These are phyloP conservation scores for Phoma sp. DNA, from an alignment of 2,329 filamentous ascomycete genomes.

Conservation along the genomic window DNA sequence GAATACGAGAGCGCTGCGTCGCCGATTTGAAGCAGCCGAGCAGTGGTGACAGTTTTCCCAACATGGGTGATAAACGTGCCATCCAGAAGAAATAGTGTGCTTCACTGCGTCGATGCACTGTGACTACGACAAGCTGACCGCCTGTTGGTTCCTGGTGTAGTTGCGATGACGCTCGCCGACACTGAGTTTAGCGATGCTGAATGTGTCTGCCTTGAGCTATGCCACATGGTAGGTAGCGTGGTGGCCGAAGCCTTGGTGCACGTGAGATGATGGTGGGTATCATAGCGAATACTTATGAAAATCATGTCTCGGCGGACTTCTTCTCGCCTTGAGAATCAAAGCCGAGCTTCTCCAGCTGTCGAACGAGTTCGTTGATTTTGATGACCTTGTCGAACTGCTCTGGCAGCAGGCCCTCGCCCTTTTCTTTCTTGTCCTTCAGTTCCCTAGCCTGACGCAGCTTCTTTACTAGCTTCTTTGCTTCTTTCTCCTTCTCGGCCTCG, in stretches of 20 bases:
- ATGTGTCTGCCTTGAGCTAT: not conserved
- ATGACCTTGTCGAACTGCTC: constrained; percentile 98
- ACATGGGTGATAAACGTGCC: too few species aligned
- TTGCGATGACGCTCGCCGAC: not conserved
- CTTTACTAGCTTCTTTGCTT: constrained; percentile 88
- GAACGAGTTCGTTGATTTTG: constrained; percentile 91
- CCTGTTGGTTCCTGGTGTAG: not conserved
- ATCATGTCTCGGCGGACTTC: constrained; percentile 53
- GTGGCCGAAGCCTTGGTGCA: not conserved
- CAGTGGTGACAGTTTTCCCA: not conserved
- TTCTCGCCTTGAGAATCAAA: constrained; percentile 80
- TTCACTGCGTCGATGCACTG: not conserved
- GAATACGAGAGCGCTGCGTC: not conserved
- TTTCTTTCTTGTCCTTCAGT: constrained; percentile 87
- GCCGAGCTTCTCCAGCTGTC: constrained; percentile 83
- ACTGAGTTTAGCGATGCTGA: not conserved
- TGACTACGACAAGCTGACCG: not conserved
- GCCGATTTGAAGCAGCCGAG: not conserved
- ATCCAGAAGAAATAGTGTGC: too few species aligned
- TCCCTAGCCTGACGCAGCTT: constrained; percentile 94
- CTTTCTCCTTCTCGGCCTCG: constrained; percentile 86
- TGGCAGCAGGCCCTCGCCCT: constrained; percentile 79
- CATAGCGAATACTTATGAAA: not conserved
- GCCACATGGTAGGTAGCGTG: not conserved
- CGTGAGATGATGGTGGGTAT: not conserved